Base-by-base conservation (phyloP, 108 stramenopile species). In the Cylindrotheca closterium region DNA sequence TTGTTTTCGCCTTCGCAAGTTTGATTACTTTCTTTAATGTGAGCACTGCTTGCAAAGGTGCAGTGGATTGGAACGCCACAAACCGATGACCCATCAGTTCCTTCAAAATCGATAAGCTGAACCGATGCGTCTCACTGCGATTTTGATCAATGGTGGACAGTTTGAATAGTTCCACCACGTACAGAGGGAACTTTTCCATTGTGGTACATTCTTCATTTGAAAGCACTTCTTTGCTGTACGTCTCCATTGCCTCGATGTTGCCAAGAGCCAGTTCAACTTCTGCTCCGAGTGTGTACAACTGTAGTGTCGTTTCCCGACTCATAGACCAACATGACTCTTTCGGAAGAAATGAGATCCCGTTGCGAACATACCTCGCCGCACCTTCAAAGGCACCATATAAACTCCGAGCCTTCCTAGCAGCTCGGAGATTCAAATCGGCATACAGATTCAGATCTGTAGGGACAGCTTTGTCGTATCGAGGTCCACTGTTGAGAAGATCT, bases 121-220 rank as follows among this genome's bases (percentile, higher is more conserved):
- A n/a, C n/a, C n/a, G n/a, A n/a, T n/a, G n/a, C n/a, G n/a, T n/a
- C n/a, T n/a, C n/a, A n/a, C n/a, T n/a, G n/a, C n/a, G n/a, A n/a
- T n/a, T n/a, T n/a, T n/a, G n/a, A n/a, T n/a, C n/a, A n/a, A n/a
- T n/a, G n/a, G n/a, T n/a, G n/a, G n/a, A n/a, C n/a, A n/a, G n/a
- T n/a, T n/a, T n/a, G n/a, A n/a, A n/a, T n/a, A n/a, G n/a, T n/a
- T n/a, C n/a, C n/a, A n/a, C n/a, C n/a, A n/a, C n/a, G n/a, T n/a
- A n/a, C n/a, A n/a, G n/a, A n/a, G n/a, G n/a, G 12, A 60, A 45
- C 47, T 70, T 76, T 18, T 64, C 75, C 3, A 53, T 48, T 7
- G 50, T 12, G 7, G 55, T 21, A 17, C 17, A 12, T 10, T 23
- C 24, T n/a, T 32, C 28, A n/a, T 65, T 62, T 2, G 34, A 32